phyloP scores from a whole-genome alignment of 129 eudicot species.

The Artemisia annua region DNA sequence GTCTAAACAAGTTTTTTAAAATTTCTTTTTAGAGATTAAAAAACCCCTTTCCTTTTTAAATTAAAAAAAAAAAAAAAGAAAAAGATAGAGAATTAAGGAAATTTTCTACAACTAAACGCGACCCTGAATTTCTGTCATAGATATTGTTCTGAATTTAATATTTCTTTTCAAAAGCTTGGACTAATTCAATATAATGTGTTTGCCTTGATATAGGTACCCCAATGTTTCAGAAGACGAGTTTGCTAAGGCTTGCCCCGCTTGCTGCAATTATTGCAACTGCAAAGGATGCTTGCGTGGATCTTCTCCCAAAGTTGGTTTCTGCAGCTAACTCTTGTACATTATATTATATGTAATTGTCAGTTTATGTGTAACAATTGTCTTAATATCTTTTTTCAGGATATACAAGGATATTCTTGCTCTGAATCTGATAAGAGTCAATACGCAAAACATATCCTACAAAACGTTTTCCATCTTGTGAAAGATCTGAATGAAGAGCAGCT shows the following conservation, averaged over 20 bases:
- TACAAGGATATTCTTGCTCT: conserved; percentile 28
- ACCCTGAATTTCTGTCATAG: not conserved
- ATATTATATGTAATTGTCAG: not conserved
- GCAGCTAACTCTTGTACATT: conserved; percentile 24
- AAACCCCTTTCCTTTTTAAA: no score
- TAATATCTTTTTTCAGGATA: conserved; percentile 11
- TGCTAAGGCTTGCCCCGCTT: conserved; percentile 48
- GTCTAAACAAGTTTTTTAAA: no score
- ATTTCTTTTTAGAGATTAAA: no score
- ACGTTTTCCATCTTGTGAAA: conserved; percentile 24
- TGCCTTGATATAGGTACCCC: conserved; percentile 43
- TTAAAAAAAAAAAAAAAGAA: no score
- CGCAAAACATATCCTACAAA: conserved; percentile 25
- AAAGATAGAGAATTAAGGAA: not conserved
- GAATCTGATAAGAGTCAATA: conserved; percentile 13
- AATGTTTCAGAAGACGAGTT: conserved; percentile 33
- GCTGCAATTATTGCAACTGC: conserved; percentile 57
- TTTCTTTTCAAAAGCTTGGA: not conserved
- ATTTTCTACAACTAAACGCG: not conserved
- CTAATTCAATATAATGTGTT: not conserved
- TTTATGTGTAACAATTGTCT: conserved; percentile 11
- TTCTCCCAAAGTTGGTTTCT: conserved; percentile 30
- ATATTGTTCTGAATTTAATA: no score
- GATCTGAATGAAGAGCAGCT: conserved; percentile 42
- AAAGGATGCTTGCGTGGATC: conserved; percentile 46